A percentile compares a stretch with the other conserved stretches of the same genome.
phyloP scores from a whole-genome alignment of 2,329 filamentous ascomycete species.

The Trichophyton benhamiae region DNA sequence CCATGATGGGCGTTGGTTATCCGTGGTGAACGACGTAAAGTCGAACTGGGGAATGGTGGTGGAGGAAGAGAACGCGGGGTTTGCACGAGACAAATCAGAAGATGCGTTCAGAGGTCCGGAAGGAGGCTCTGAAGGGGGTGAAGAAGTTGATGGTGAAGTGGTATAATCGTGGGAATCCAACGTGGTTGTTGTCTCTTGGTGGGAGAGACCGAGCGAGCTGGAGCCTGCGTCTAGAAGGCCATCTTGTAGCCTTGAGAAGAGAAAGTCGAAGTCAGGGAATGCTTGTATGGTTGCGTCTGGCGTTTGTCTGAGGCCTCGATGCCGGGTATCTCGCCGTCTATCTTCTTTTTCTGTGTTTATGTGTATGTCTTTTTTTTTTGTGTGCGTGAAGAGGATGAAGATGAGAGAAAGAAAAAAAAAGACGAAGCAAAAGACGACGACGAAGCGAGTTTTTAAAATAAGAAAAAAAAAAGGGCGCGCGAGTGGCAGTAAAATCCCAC shows the following conservation, averaged over 20 bases:
- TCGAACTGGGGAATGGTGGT: slow-evolving; percentile 28
- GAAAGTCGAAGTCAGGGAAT: background rate
- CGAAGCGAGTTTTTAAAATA: background rate
- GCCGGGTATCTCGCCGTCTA: background rate
- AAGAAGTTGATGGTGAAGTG: slow-evolving; percentile 19
- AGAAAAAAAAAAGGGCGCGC: slow-evolving; percentile 11
- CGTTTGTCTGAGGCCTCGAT: background rate
- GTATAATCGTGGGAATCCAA: slow-evolving; percentile 27
- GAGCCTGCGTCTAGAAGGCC: slow-evolving; percentile 26
- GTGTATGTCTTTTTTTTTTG: background rate
- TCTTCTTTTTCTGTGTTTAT: too few relatives aligned
- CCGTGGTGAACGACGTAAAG: slow-evolving; percentile 38
- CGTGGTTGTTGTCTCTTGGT: slow-evolving; percentile 22
- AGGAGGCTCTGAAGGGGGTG: slow-evolving; percentile 22
- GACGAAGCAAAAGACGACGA: slow-evolving; percentile 12
- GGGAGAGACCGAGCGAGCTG: slow-evolving; percentile 24
- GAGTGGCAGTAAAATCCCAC: slow-evolving; percentile 2
- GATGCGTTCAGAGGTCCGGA: slow-evolving; percentile 36
- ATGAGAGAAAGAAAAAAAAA: slow-evolving; percentile 11
- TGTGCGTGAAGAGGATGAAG: slow-evolving; percentile 4
- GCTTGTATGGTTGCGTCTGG: background rate
- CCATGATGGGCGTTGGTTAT: slow-evolving; percentile 38
- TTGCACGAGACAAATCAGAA: slow-evolving; percentile 33
- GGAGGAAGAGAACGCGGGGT: slow-evolving; percentile 22
- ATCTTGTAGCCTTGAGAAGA: slow-evolving; percentile 21